phyloP scores from a whole-genome alignment of 305 asterid species.

The Solanum hybrid region DNA sequence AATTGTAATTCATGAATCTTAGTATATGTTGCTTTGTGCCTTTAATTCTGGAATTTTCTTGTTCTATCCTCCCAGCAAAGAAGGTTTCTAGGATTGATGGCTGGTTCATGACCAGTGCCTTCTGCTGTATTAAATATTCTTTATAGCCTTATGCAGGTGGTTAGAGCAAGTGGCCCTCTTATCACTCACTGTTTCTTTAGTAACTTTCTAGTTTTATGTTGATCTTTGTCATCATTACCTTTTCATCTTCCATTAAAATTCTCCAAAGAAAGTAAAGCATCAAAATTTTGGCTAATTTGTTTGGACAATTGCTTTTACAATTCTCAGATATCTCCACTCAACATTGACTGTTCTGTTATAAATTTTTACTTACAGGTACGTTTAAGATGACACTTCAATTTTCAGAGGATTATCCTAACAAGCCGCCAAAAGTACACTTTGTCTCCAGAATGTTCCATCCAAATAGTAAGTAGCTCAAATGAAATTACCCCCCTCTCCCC shows the following conservation, averaged over 20 bases:
- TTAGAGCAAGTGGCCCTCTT: background rate
- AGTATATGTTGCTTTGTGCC: background rate
- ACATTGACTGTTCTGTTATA: background rate
- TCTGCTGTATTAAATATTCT: background rate
- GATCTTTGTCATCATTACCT: background rate
- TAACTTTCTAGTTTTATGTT: background rate
- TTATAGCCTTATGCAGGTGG: background rate
- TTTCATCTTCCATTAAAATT: background rate
- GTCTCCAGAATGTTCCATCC: constrained; percentile 90
- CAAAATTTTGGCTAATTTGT: background rate
- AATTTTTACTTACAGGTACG: constrained; percentile 41
- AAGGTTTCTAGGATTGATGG: background rate
- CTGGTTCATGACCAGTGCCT: background rate
- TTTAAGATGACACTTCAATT: constrained; percentile 78
- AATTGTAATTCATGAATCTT: background rate
- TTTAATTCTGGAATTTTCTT: background rate
- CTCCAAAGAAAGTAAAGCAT: background rate
- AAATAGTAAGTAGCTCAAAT: constrained; percentile 47
- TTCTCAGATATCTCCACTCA: background rate
- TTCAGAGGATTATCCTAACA: constrained; percentile 78
- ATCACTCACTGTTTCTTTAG: background rate
- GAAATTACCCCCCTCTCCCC: background rate
- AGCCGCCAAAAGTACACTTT: constrained; percentile 79
- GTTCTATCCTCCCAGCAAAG: background rate
- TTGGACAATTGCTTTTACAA: background rate